phyloP scores from a whole-genome alignment of 2,329 filamentous ascomycete genomes.

The Colletotrichum kahawae region DNA sequence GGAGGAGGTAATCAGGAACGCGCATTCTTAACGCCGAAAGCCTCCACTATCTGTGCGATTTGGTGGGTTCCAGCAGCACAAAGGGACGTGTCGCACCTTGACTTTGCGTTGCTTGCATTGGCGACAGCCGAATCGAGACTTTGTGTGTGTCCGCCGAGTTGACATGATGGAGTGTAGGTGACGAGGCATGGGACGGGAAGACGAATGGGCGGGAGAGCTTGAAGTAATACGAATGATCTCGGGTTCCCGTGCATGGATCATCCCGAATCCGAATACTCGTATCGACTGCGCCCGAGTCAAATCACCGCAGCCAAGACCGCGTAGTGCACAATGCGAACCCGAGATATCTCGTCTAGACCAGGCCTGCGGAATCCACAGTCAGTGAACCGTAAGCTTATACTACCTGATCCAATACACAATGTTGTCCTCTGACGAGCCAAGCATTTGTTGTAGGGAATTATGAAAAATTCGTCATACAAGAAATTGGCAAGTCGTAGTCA shows the following conservation, averaged over 20 bases:
- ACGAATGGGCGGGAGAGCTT: not conserved
- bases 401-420: not conserved
- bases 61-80: not conserved
- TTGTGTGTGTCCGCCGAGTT: not conserved
- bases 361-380: not conserved
- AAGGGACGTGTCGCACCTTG: not conserved
- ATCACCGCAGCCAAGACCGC: not conserved
- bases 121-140: not conserved
- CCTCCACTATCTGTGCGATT: not conserved
- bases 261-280: not conserved
- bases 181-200: not conserved
- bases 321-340: not conserved
- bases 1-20: not conserved
- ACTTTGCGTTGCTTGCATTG: not conserved
- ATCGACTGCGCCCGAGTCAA: not conserved
- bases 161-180: not conserved
- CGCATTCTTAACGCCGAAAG: not conserved
- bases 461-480: fast-evolving
- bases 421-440: fast-evolving
- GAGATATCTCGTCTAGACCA: not conserved
- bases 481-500: fast-evolving
- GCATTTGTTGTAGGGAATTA: too few species aligned
- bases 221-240: not conserved
- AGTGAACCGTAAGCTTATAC: not conserved
- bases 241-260: not conserved